phyloP scores from a whole-genome alignment of 1,139 yeast genomes.

The Tardiomyces digboiensis region DNA sequence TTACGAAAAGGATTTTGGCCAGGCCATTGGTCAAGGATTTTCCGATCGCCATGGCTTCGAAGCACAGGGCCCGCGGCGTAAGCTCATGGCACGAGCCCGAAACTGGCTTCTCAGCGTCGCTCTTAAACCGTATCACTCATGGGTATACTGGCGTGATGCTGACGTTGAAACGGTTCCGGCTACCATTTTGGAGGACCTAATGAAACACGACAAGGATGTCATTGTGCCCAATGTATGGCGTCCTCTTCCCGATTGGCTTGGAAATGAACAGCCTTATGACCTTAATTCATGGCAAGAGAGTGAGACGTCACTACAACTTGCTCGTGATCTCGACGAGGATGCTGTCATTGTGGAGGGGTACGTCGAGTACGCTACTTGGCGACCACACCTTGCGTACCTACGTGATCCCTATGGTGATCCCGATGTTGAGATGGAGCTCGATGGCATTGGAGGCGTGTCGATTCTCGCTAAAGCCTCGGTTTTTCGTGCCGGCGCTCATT shows the following conservation, averaged over 20 bases:
- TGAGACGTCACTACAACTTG: constrained; percentile 72
- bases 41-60: constrained; percentile 66
- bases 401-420: constrained; percentile 79
- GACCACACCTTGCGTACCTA: constrained; percentile 82
- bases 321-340: constrained; percentile 67
- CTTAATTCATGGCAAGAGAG: constrained; percentile 89
- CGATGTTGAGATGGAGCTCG: constrained; percentile 75
- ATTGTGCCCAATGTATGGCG: constrained; percentile 91
- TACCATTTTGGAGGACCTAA: constrained; percentile 53
- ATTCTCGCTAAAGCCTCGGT: constrained; percentile 73
- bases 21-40: constrained; percentile 69
- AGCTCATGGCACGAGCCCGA: constrained; percentile 64
- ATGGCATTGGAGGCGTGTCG: constrained; percentile 89
- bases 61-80: constrained; percentile 64
- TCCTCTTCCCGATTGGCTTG: constrained; percentile 84
- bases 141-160: constrained; percentile 75
- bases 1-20: constrained; percentile 61
- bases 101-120: constrained; percentile 59
- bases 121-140: constrained; percentile 54
- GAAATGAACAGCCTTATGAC: constrained; percentile 86
- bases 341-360: constrained; percentile 91
- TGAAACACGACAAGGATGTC: constrained; percentile 55
- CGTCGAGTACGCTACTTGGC: constrained; percentile 88
- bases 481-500: constrained; percentile 72
- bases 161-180: constrained; percentile 56